Conservation (phyloP, 1,284 basidiomycete species). For the Fomes fomentarius region DNA sequence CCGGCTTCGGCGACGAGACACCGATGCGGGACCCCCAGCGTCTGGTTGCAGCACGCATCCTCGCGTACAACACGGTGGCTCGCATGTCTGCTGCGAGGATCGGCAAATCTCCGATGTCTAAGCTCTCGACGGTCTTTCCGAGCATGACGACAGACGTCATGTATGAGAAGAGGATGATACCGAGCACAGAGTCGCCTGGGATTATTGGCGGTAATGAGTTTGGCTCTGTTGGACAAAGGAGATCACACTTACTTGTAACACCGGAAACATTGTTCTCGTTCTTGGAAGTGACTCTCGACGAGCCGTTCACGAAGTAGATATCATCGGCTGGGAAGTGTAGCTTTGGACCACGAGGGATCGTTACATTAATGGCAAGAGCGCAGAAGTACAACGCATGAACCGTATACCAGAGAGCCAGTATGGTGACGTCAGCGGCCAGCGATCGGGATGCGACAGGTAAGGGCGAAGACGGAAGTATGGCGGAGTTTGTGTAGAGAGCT, state of each 20-base stretch:
- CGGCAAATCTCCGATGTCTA: slow-evolving; percentile 87
- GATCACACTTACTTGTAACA: slow-evolving; percentile 43
- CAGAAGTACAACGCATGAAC: slow-evolving; percentile 52
- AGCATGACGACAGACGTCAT: slow-evolving; percentile 84
- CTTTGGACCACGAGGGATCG: slow-evolving; percentile 71
- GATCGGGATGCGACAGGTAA: slow-evolving; percentile 20
- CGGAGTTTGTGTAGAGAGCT: slow-evolving; percentile 47
- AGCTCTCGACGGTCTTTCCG: slow-evolving; percentile 69
- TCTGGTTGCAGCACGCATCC: slow-evolving; percentile 43
- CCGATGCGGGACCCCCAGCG: slow-evolving; percentile 46
- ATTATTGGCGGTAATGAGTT: no score
- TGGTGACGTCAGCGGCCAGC: slow-evolving; percentile 32
- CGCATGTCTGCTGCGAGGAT: slow-evolving; percentile 77
- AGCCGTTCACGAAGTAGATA: slow-evolving; percentile 76
- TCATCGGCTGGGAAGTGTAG: slow-evolving; percentile 71
- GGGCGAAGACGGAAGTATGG: slow-evolving; percentile 64
- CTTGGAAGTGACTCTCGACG: slow-evolving; percentile 55
- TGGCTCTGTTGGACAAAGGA: no score
- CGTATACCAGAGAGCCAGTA: slow-evolving; percentile 48
- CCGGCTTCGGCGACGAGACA: slow-evolving; percentile 47
- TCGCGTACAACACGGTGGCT: slow-evolving; percentile 48
- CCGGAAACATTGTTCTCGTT: slow-evolving; percentile 72
- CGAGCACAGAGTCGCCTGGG: slow-evolving; percentile 47
- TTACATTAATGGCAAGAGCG: slow-evolving; percentile 51
- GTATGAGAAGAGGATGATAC: slow-evolving; percentile 76